A percentile compares a stretch with the other conserved stretches of the same genome.
phyloP scores from a whole-genome alignment of 1,139 yeast genomes.

The Arxiozyma slooffiae region DNA sequence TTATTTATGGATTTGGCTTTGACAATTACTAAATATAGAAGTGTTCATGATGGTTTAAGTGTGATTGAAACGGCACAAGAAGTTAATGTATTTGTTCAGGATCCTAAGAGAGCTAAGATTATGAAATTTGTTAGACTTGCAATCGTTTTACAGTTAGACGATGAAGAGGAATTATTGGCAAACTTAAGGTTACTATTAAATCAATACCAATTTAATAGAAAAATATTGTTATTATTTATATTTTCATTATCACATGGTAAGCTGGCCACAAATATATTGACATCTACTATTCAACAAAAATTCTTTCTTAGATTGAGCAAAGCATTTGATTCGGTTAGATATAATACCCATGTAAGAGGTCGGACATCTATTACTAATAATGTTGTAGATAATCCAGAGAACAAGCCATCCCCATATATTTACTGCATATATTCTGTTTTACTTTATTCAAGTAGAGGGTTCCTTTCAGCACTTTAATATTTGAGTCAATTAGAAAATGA shows the following conservation, averaged over 20 bases:
- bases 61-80: slow-evolving; percentile 65
- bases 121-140: slow-evolving; percentile 58
- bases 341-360: slow-evolving; percentile 51
- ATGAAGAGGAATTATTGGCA: slow-evolving; percentile 43
- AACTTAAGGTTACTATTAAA: slow-evolving; percentile 55
- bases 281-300: slow-evolving; percentile 78
- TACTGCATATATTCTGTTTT: slow-evolving; percentile 71
- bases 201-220: slow-evolving; percentile 65
- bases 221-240: slow-evolving; percentile 55
- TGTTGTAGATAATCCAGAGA: slow-evolving; percentile 34
- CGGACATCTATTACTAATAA: slow-evolving; percentile 61
- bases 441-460: slow-evolving; percentile 74
- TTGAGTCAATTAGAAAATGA: slow-evolving; percentile 52
- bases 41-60: slow-evolving; percentile 58
- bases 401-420: slow-evolving; percentile 57
- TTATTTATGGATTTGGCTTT: slow-evolving; percentile 72
- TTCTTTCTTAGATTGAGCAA: slow-evolving; percentile 81
- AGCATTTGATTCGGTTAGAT: slow-evolving; percentile 65
- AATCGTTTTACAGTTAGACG: slow-evolving; percentile 48
- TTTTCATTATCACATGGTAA: slow-evolving; percentile 40
- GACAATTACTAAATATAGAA: slow-evolving; percentile 51
- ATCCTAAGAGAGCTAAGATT: slow-evolving; percentile 44
- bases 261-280: slow-evolving; percentile 53
- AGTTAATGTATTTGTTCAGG: slow-evolving; percentile 66
- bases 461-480: slow-evolving; percentile 66